Base-by-base conservation (phyloP, 2,329 filamentous ascomycete species). In the Hymenoscyphus scutula region DNA sequence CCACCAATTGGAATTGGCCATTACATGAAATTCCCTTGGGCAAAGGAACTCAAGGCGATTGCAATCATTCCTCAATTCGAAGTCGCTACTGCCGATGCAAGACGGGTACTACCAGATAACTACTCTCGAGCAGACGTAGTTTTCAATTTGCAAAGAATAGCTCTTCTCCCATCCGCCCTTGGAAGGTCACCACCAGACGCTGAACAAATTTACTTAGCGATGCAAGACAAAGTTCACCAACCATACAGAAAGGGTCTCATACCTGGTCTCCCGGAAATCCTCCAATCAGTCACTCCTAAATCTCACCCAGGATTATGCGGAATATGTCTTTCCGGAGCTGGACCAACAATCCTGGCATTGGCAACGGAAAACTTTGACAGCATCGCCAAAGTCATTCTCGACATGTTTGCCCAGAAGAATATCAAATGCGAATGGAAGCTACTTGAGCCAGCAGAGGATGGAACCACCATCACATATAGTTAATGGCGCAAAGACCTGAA, bases 181-280 rank as follows among this genome's bases (percentile, higher is more conserved):
- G 92, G 93, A 67, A 89, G 92, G 75, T 94, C 90, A 7, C 94
- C 95, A 10, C 94, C 93, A 1, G 90, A 97, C 74, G 89, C 95
- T 25, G 89, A 96, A 71, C 89, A 96, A 77, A 99, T 99, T 75
- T 96, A 96, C 79, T 87, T 96, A 56, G 94, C 93, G 55, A 99
- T 99, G 95, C 95, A 98, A 79, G 95, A 99, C 80, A 96, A 93
- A 78, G 87, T 99, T 65, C 95, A 99, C 79, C 95, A 99, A 77
- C 95, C 92, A 53, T 98, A 99, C 80, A 89, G 95, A 60, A 89
- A 95, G 77, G 89, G 85, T 1, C 84, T 99, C 65, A 96, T 99
- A 69, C 95, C 95, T 1, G 95, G 94, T 0, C 83, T 99, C 62
- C 89, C 90, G 17, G 90, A 97, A 74, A 94, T 99, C 60, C 86